phyloP scores from a whole-genome alignment of 2,329 filamentous ascomycete genomes.

The Fusarium redolens region DNA sequence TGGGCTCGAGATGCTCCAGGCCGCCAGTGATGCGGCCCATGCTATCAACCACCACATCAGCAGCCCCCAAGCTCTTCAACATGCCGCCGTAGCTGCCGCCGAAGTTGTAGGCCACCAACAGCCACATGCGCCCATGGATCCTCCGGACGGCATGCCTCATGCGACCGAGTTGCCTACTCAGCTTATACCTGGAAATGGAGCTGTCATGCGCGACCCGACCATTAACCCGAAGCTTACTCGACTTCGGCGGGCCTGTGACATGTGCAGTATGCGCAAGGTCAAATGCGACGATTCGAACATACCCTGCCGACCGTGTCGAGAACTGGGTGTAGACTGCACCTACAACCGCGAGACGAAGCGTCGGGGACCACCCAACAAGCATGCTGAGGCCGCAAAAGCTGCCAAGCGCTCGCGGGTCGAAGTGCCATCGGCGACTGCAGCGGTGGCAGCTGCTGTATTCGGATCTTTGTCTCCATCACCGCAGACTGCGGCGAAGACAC shows the following conservation, averaged over 20 bases:
- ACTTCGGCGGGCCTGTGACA: slow-evolving; percentile 68
- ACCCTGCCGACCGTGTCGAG: slow-evolving; percentile 67
- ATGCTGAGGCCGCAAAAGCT: slow-evolving; percentile 66
- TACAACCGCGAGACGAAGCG: slow-evolving; percentile 68
- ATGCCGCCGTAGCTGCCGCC: slow-evolving; percentile 52
- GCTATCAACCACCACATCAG: slow-evolving; percentile 47
- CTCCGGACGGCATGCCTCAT: slow-evolving; percentile 29
- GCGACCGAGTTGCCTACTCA: slow-evolving; percentile 41
- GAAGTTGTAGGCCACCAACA: slow-evolving; percentile 44
- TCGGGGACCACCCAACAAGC: slow-evolving; percentile 69
- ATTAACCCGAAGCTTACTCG: slow-evolving; percentile 65
- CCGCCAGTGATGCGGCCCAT: slow-evolving; percentile 58
- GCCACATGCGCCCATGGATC: slow-evolving; percentile 28
- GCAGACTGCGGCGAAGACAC: slow-evolving; percentile 60
- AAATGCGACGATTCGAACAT: slow-evolving; percentile 68
- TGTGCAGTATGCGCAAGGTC: slow-evolving; percentile 71
- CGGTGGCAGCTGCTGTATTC: slow-evolving; percentile 33
- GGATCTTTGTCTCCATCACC: slow-evolving; percentile 54
- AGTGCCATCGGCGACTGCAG: slow-evolving; percentile 24
- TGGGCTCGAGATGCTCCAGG: slow-evolving; percentile 59
- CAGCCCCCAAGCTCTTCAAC: slow-evolving; percentile 53
- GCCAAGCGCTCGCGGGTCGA: slow-evolving; percentile 61
- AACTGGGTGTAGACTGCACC: slow-evolving; percentile 69
- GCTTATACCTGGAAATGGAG: slow-evolving; percentile 39
- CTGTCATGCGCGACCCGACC: slow-evolving; percentile 53